Percentiles rank a stretch among this genome's conserved stretches.
Evolutionary conservation across 495 filamentous ascomycete genomes (phyloP).

Genomic region (Darksidea phi): DNA sequence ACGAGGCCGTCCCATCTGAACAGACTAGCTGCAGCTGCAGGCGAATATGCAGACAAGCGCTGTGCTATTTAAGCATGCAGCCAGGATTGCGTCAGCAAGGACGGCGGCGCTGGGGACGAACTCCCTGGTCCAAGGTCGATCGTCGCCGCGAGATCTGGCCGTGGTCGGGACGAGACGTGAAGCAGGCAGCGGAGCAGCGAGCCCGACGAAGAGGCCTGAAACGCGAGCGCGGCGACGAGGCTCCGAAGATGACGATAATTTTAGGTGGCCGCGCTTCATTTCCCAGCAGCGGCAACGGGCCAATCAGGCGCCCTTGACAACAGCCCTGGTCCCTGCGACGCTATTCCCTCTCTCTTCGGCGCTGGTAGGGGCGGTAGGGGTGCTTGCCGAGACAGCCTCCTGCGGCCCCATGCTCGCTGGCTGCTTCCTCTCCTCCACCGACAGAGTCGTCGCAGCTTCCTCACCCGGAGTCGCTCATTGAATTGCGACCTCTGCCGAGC

Average conservation of each 20-base stretch:
- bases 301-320: slow-evolving; percentile 8
- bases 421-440: slow-evolving; percentile 28
- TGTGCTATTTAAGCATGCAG: slow-evolving; percentile 7
- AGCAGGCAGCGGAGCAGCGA: slow-evolving; percentile 1
- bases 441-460: slow-evolving; percentile 28
- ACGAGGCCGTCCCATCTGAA: slow-evolving; percentile 1
- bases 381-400: slow-evolving; percentile 6
- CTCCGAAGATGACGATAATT: slow-evolving; percentile 17
- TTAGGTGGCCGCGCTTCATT: slow-evolving; percentile 22
- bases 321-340: slow-evolving; percentile 8
- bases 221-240: slow-evolving; percentile 3
- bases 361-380: too few relatives aligned
- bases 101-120: neutral
- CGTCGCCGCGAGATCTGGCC: too few relatives aligned
- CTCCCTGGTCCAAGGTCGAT: too few relatives aligned
- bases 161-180: neutral
- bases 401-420: slow-evolving; percentile 12
- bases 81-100: slow-evolving; percentile 5
- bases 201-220: slow-evolving; percentile 1
- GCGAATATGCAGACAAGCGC: slow-evolving; percentile 24
- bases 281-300: slow-evolving; percentile 15
- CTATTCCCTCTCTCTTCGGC: slow-evolving; percentile 4
- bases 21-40: slow-evolving; percentile 21
- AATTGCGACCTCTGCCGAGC: slow-evolving; percentile 20
- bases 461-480: slow-evolving; percentile 35